Conservation (phyloP, 2,329 filamentous ascomycete species). For the Aspergillus japonicus region DNA sequence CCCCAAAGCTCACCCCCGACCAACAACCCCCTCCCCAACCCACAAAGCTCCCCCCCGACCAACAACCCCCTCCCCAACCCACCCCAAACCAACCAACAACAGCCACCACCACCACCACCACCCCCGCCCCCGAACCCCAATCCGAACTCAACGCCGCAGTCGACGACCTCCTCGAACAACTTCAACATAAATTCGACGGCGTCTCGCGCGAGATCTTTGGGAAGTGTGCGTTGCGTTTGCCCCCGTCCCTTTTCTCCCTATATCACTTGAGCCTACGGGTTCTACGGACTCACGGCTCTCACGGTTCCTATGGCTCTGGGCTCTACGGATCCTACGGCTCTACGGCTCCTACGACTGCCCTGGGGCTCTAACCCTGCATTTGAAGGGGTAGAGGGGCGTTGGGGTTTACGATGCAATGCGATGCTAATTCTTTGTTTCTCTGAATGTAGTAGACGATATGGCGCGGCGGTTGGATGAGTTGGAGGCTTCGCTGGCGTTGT, state of each 20-base stretch:
- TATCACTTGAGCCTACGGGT: too few relatives aligned
- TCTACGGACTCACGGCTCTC: too few relatives aligned
- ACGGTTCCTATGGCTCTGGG: too few relatives aligned
- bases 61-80: too few relatives aligned
- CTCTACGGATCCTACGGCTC: too few relatives aligned
- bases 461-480: constrained; percentile 79
- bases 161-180: constrained; percentile 79
- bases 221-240: constrained; percentile 64
- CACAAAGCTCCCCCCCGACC: too few relatives aligned
- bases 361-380: too few relatives aligned
- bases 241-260: too few relatives aligned
- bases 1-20: too few relatives aligned
- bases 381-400: too few relatives aligned
- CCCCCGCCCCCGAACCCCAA: constrained; percentile 31
- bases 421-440: neutral
- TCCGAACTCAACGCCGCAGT: constrained; percentile 71
- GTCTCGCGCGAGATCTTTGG: constrained; percentile 84
- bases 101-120: constrained; percentile 11
- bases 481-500: constrained; percentile 67
- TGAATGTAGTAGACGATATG: constrained; percentile 82
- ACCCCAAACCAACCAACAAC: neutral
- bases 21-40: neutral
- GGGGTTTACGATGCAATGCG: neutral
- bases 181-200: constrained; percentile 80
- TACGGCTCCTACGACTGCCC: too few relatives aligned